These are phyloP conservation scores for Sphaerosporella brunnea DNA, from an alignment of 495 filamentous ascomycete genomes.

Conservation along the genomic window DNA sequence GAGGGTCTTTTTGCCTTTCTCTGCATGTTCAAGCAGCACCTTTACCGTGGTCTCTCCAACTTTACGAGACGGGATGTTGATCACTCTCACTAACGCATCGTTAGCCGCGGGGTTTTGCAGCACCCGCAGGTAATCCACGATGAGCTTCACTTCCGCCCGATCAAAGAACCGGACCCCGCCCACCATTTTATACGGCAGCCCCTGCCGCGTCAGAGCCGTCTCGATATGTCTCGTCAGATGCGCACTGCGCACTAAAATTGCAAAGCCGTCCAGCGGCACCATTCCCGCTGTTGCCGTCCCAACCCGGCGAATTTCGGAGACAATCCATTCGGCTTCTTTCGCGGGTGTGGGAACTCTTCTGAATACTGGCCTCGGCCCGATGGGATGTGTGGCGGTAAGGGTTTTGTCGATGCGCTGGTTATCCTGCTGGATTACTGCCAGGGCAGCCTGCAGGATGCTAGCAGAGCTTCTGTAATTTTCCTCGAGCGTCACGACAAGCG, in stretches of 20 bases:
- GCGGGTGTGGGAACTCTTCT: constrained; percentile 55
- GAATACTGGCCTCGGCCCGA: constrained; percentile 68
- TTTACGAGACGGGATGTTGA: constrained; percentile 67
- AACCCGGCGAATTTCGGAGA: constrained; percentile 61
- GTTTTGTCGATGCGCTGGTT: constrained; percentile 55
- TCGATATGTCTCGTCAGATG: constrained; percentile 73
- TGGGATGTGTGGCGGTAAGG: constrained; percentile 61
- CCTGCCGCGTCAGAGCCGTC: constrained; percentile 61
- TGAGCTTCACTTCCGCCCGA: constrained; percentile 68
- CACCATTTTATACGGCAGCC: constrained; percentile 87
- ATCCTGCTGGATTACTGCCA: constrained; percentile 88
- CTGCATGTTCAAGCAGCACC: constrained; percentile 53
- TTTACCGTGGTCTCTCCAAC: constrained; percentile 71
- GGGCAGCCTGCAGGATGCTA: constrained; percentile 64
- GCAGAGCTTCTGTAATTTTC: constrained; percentile 91
- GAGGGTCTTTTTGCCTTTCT: constrained; percentile 47
- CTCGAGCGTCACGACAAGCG: constrained; percentile 68
- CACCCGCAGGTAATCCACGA: constrained; percentile 78
- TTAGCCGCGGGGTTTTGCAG: constrained; percentile 75
- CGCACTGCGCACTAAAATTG: constrained; percentile 72
- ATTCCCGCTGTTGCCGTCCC: constrained; percentile 53
- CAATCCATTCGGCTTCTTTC: constrained; percentile 74
- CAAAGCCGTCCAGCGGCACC: constrained; percentile 59
- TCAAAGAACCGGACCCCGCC: constrained; percentile 86
- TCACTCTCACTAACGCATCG: constrained; percentile 66